A percentile compares a stretch with the other conserved stretches of the same genome.
Evolutionary conservation across 2,329 filamentous ascomycete species (phyloP).

Genomic region (Chaetomium olivaceum): DNA sequence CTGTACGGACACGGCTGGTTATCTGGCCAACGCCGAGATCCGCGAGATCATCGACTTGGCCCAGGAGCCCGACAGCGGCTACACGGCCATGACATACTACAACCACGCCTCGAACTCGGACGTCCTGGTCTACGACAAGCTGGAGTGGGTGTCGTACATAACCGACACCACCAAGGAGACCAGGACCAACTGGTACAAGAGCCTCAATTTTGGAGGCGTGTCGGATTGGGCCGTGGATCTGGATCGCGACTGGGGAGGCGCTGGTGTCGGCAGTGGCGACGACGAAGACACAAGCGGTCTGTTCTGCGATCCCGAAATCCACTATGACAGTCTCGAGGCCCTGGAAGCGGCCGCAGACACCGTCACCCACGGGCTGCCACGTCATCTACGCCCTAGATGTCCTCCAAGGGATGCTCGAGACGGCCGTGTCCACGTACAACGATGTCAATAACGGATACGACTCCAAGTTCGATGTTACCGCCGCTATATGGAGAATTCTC

Average conservation of each 20-base stretch:
- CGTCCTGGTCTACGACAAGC: slow-evolving; percentile 26
- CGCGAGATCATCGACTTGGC: slow-evolving; percentile 32
- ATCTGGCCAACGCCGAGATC: slow-evolving; percentile 45
- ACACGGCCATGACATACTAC: too few relatives aligned
- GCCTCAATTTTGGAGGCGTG: slow-evolving; percentile 28
- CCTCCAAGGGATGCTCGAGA: not conserved
- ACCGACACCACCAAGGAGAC: slow-evolving; percentile 18
- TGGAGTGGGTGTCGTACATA: slow-evolving; percentile 30
- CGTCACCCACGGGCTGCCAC: not conserved
- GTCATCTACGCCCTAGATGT: not conserved
- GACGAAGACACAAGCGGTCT: not conserved
- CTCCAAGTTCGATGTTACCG: not conserved
- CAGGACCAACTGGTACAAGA: slow-evolving; percentile 22
- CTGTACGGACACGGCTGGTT: slow-evolving; percentile 43
- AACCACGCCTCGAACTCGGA: slow-evolving; percentile 1
- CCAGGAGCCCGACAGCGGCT: too few relatives aligned
- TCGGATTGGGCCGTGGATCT: slow-evolving; percentile 36
- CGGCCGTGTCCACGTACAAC: not conserved
- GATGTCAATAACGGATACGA: not conserved
- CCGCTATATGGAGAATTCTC: not conserved
- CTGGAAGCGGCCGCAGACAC: not conserved
- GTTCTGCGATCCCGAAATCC: not conserved
- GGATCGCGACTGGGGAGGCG: not conserved
- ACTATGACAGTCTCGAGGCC: not conserved
- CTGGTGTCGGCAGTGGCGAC: not conserved